These are phyloP conservation scores for Claviceps sp. DNA, from an alignment of 2,329 filamentous ascomycete species.

Conservation along the genomic window DNA sequence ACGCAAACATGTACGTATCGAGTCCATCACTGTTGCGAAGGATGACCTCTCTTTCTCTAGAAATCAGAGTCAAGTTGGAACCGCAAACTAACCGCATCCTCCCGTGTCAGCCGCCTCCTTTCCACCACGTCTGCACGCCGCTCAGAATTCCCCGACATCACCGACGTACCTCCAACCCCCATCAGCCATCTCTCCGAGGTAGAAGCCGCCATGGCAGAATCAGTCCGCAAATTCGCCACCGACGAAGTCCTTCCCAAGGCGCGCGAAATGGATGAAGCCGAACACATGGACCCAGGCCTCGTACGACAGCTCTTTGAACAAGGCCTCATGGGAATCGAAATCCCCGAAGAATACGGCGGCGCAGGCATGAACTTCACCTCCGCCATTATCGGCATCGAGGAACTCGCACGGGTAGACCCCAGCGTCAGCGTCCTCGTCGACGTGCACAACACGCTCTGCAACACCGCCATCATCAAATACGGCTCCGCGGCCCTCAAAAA, in stretches of 20 bases:
- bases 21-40: no score
- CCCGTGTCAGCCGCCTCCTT: slow-evolving; percentile 33
- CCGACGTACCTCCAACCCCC: slow-evolving; percentile 73
- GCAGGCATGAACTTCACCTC: slow-evolving; percentile 98
- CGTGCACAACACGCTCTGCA: slow-evolving; percentile 96
- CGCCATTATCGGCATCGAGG: slow-evolving; percentile 92
- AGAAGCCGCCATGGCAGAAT: slow-evolving; percentile 77
- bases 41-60: no score
- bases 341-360: slow-evolving; percentile 69
- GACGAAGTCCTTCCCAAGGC: slow-evolving; percentile 83
- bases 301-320: slow-evolving; percentile 95
- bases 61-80: no score
- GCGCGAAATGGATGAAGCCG: slow-evolving; percentile 94
- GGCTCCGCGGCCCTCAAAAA: slow-evolving; percentile 65
- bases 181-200: slow-evolving; percentile 88
- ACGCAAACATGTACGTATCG: slow-evolving; percentile 14
- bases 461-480: slow-evolving; percentile 81
- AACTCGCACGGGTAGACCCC: slow-evolving; percentile 85
- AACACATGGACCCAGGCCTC: slow-evolving; percentile 77
- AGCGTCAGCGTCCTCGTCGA: slow-evolving; percentile 92
- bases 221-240: slow-evolving; percentile 79
- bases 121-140: slow-evolving; percentile 45
- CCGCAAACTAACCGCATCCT: no score
- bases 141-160: slow-evolving; percentile 43
- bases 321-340: slow-evolving; percentile 93